Base-by-base conservation (phyloP, 2,329 filamentous ascomycete genomes). In the Aspergillus ochraceus region DNA sequence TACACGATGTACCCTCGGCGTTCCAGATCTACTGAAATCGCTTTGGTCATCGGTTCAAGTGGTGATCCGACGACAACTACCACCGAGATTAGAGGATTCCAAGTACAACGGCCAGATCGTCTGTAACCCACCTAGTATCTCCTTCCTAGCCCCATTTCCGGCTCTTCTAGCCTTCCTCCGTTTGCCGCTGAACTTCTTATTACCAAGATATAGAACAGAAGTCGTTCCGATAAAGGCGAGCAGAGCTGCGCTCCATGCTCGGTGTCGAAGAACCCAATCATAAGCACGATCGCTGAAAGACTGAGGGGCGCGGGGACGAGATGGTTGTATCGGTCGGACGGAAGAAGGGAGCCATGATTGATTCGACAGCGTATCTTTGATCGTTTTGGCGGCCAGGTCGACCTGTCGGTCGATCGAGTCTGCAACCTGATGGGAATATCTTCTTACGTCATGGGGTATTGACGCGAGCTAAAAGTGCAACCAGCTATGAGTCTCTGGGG, bases 1-100 rank as follows among this genome's bases (percentile, higher is more conserved):
- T 92, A 99, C 58, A 98, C 91, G 61, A 98, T 90, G 74, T 96
- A 98, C 4, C 95, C 95, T 64, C 92, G 87, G 60, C 92, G 84
- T 78, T 98, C 95, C 66, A 99, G 81, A 71, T 99, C 95, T 52
- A 93, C 78, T 2, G 92, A 88, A 56, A 98, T 81, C 11, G 91
- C 92, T 70, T 88, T 89, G 6, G 92, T 94, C 70, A 97, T 83
- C 17, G 93, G 90, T 69, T 96, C 88, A 53, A 89, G 86, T 6
- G 92, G 90, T 20, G 91, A 92, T n/a, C 94, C 94, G 22, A 92
- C 92, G 63, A 98, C 85, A 29, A 98, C 90, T 73, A 87, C 80
- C 63, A 14, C 55, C 62, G 61, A 24, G 54, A 24, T 42, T 59
- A 50, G 17, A 24, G 0, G 20, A 47, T 42, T 20, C 60, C 69